Evolutionary conservation across 352 stramenopile genomes (phyloP), one percentile per base, ranked within the genome.

Genomic region (Globisporangium cystogenes): DNA sequence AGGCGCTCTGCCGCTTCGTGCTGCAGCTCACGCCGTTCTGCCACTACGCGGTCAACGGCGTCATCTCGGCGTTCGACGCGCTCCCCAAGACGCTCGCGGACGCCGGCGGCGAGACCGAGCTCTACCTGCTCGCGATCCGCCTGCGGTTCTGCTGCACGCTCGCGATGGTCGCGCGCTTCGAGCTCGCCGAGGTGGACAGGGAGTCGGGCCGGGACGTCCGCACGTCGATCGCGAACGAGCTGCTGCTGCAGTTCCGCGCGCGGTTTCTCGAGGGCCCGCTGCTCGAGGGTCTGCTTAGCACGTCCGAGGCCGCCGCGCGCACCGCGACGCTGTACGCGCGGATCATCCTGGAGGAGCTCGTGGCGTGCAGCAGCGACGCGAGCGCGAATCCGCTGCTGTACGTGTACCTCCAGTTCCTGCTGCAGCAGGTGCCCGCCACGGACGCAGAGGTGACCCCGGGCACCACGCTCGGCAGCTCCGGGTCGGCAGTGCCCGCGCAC

Each of bases 121-220:
- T 95, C 2, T 67, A 79, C 27, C 62, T 68, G 12, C 65, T 95
- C 1, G 75, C 82, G 31, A 67, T 74, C 1, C 67, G 82, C 6
- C 52, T 95, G n/a, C 84, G 82, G 1, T 95, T 95, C 55, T 95
- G 84, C 57, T 90, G 77, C 24, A 93, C 84, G 16, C 64, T 95
- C 18, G 64, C 76, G 0, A 93, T 95, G 84, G 81, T 93, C 23
- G 84, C 78, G 18, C 78, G 74, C 15, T 90, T 75, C 50, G 74
- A 93, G 45, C 59, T 92, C 29, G 48, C 76, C 37, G 66, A 85
- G 51, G 27, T 63, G 18, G 59, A 86, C 40, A 72, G 82, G 42
- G 52, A 79, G 20, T 67, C 65, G 0, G 68, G 70, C 3, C 58
- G 69, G 29, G 51, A 82, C 29, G 54, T 68, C 18, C 70, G 51